Percentiles rank a stretch among this genome's conserved stretches.
Conservation (phyloP, 2,329 filamentous ascomycete genomes). For the Hansfordia pulvinata region DNA sequence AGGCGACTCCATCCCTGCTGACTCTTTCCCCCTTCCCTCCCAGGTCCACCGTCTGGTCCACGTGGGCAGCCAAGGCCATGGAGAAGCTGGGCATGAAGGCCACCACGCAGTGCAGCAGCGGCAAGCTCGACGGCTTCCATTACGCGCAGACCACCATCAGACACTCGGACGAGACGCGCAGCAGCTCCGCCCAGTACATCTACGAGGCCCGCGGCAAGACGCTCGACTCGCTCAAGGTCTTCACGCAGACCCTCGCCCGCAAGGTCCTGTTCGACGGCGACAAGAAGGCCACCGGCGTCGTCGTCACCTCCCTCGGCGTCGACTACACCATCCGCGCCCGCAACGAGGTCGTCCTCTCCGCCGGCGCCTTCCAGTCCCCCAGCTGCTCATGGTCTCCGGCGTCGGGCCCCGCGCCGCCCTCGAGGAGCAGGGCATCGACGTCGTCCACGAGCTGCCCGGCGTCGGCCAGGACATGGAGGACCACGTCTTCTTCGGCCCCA, state of each 20-base stretch:
- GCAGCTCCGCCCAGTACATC: slow-evolving; percentile 21
- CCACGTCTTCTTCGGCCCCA: slow-evolving; percentile 21
- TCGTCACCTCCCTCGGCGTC: slow-evolving; percentile 8
- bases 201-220: slow-evolving; percentile 8
- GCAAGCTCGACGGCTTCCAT: slow-evolving; percentile 23
- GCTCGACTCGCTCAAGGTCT: slow-evolving; percentile 29
- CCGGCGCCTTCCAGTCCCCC: slow-evolving; percentile 24
- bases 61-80: slow-evolving; percentile 23
- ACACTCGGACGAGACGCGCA: slow-evolving; percentile 12
- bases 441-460: slow-evolving; percentile 39
- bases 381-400: slow-evolving; percentile 25
- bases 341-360: slow-evolving; percentile 25
- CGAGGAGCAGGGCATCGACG: slow-evolving; percentile 26
- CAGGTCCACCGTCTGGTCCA: slow-evolving; percentile 20
- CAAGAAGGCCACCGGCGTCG: slow-evolving; percentile 18
- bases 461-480: slow-evolving; percentile 51
- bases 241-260: slow-evolving; percentile 25
- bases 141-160: slow-evolving; percentile 18
- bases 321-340: slow-evolving; percentile 11
- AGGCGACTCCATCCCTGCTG: no score
- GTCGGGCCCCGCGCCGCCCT: slow-evolving; percentile 20
- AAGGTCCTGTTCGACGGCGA: slow-evolving; percentile 26
- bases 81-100: slow-evolving; percentile 23
- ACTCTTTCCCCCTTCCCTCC: no score
- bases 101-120: slow-evolving; percentile 23